Percentiles rank a stretch among this genome's conserved stretches.
Conservation (phyloP, 1,284 basidiomycete species). For the Irpex sp. region DNA sequence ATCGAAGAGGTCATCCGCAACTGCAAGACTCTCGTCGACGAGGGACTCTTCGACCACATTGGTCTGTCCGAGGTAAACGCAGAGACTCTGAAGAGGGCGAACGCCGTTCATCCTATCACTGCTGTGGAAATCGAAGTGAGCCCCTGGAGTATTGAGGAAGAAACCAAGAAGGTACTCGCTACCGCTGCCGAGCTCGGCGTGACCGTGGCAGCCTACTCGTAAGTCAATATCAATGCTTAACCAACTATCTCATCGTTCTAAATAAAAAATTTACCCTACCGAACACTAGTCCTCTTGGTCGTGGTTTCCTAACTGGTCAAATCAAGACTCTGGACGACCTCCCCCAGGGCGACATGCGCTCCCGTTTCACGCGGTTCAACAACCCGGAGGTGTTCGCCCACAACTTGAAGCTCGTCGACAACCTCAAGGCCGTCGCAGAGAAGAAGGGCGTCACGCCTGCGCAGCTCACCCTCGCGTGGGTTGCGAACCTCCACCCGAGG, state of each 20-base stretch:
- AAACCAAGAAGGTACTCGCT: slow-evolving; percentile 36
- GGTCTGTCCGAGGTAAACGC: slow-evolving; percentile 47
- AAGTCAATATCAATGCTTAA: slow-evolving; percentile 9
- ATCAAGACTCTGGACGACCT: slow-evolving; percentile 47
- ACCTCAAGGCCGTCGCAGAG: slow-evolving; percentile 40
- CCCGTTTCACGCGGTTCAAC: slow-evolving; percentile 30
- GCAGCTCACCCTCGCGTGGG: slow-evolving; percentile 64
- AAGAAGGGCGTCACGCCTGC: slow-evolving; percentile 49
- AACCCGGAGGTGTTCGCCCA: slow-evolving; percentile 44
- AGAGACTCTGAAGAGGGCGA: slow-evolving; percentile 41
- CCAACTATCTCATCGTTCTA: background rate
- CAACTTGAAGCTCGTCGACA: slow-evolving; percentile 54
- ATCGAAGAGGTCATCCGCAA: slow-evolving; percentile 30
- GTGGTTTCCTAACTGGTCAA: slow-evolving; percentile 51
- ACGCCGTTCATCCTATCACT: slow-evolving; percentile 38
- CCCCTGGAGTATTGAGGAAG: slow-evolving; percentile 45
- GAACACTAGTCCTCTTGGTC: slow-evolving; percentile 46
- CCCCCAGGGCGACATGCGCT: slow-evolving; percentile 33
- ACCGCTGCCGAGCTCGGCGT: slow-evolving; percentile 42
- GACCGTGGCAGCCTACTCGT: slow-evolving; percentile 52
- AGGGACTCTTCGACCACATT: slow-evolving; percentile 44
- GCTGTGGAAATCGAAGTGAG: slow-evolving; percentile 53
- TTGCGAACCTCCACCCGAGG: slow-evolving; percentile 41
- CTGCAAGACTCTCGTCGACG: slow-evolving; percentile 27
- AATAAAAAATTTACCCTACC: too few species aligned